A percentile compares a stretch with the other conserved stretches of the same genome.
Evolutionary conservation across 306 rosid genomes (phyloP).

Genomic region (Inga leiocalycina): DNA sequence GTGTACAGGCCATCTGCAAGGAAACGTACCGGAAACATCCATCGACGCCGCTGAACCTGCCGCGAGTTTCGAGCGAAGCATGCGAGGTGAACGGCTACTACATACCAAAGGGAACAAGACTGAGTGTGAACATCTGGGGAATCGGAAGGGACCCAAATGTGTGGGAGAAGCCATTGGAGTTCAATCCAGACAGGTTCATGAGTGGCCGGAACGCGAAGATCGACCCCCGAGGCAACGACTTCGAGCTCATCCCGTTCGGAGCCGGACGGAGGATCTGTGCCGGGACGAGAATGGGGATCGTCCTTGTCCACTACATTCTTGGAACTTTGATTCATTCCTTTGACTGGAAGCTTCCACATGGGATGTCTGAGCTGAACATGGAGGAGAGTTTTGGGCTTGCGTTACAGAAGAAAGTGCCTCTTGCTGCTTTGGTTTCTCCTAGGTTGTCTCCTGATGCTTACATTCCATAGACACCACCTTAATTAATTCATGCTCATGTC

Average conservation of each 20-base stretch:
- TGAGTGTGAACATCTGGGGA: slow-evolving; percentile 45
- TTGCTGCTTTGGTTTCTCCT: slow-evolving; percentile 28
- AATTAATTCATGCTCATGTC: too few relatives aligned
- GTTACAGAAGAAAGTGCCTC: slow-evolving; percentile 37
- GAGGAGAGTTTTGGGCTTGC: slow-evolving; percentile 42
- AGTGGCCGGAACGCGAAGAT: slow-evolving; percentile 29
- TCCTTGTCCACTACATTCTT: slow-evolving; percentile 38
- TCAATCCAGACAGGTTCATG: slow-evolving; percentile 37
- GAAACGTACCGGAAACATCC: slow-evolving; percentile 35
- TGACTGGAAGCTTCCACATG: slow-evolving; percentile 41
- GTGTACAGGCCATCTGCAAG: neutral
- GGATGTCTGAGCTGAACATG: slow-evolving; percentile 28
- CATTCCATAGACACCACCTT: neutral
- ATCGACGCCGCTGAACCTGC: slow-evolving; percentile 41
- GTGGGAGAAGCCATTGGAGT: slow-evolving; percentile 42
- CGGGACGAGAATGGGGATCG: slow-evolving; percentile 43
- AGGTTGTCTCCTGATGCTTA: slow-evolving; percentile 30
- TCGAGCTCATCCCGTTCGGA: slow-evolving; percentile 47
- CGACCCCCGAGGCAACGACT: slow-evolving; percentile 41
- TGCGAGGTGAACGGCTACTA: slow-evolving; percentile 43
- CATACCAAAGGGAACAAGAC: slow-evolving; percentile 41
- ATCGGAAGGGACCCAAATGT: slow-evolving; percentile 42
- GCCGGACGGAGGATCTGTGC: slow-evolving; percentile 46
- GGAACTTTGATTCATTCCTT: slow-evolving; percentile 43
- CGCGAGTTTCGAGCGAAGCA: slow-evolving; percentile 31